phyloP scores from a whole-genome alignment of 2,329 filamentous ascomycete species.

The Epichloe aotearoae region DNA sequence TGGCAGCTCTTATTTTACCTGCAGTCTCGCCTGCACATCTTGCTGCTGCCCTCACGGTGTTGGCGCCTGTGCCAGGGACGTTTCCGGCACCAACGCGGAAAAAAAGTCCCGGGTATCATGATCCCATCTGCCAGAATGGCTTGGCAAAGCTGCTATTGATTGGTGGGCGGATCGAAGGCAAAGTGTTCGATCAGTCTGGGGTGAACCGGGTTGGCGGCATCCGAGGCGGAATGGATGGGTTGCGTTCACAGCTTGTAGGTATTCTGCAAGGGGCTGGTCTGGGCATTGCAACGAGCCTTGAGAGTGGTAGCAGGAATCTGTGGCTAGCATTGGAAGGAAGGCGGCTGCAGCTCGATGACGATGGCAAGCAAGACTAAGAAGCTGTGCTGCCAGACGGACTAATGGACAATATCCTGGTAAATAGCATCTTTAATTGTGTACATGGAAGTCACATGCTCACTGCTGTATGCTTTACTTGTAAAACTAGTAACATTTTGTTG shows the following conservation, averaged over 20 bases:
- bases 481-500: not conserved
- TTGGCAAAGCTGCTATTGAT: constrained; percentile 78
- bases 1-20: constrained; percentile 71
- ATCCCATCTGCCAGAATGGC: constrained; percentile 63
- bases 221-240: constrained; percentile 63
- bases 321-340: constrained; percentile 83
- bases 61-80: constrained; percentile 55
- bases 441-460: not conserved
- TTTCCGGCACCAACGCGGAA: constrained; percentile 70
- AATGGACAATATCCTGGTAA: not conserved
- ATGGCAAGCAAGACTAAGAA: constrained; percentile 2
- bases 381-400: not conserved
- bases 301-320: constrained; percentile 66
- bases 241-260: constrained; percentile 68
- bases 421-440: not conserved
- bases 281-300: constrained; percentile 63
- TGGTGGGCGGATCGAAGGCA: constrained; percentile 76
- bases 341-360: constrained; percentile 64
- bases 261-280: constrained; percentile 72
- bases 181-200: constrained; percentile 65
- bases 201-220: constrained; percentile 57
- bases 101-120: constrained; percentile 69
- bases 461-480: not conserved
- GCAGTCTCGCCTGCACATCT: constrained; percentile 72
- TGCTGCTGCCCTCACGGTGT: constrained; percentile 64